Evolutionary conservation across 441 rosid species (phyloP), one percentile per base, ranked within the genome.

Genomic region (Jatropha podagrica): DNA sequence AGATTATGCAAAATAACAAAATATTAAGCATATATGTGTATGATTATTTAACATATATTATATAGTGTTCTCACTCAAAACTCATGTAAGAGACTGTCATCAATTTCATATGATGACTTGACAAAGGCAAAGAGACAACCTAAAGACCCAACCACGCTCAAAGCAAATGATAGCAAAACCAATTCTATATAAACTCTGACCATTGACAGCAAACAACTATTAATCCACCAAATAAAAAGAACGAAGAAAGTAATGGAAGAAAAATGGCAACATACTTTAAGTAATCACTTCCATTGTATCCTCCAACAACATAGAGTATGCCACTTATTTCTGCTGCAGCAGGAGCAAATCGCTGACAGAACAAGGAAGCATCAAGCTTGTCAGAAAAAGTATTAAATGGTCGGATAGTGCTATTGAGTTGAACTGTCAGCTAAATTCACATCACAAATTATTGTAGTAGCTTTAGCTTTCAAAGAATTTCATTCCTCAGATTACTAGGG

Each of bases 271-370:
- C 87, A 69, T 84, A 84, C 89, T 73, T 81, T 73, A 86, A 76
- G 77, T 80, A 81, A 13, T 60, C 54, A 0, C 63, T 46, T 78
- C 81, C 87, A 68, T 86, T 51, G 40, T 65, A 82, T 73, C 89
- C 89, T 67, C 89, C 89, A 42, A 72, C 84, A 68, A 76, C 87
- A 72, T 86, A 82, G 64, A 86, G 63, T 32, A 67, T 54, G 52
- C 85, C 85, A 64, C 75, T 66, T 18, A 84, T 32, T 79, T 84
- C 83, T 65, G 82, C 81, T 48, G 83, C 86, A 69, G 84, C 83
- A 51, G 77, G 78, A 51, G 80, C 84, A 75, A 68, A 79, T 54
- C 89, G 79, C 89, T 86, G 81, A 41, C 68, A 66, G 72, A 78
- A 65, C 37, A 72, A 76, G 76, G 38, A 56, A 73, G 56, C 13